Base-by-base conservation (phyloP, 805 yeast genomes). In the Lipomyces spencermartinsiae region DNA sequence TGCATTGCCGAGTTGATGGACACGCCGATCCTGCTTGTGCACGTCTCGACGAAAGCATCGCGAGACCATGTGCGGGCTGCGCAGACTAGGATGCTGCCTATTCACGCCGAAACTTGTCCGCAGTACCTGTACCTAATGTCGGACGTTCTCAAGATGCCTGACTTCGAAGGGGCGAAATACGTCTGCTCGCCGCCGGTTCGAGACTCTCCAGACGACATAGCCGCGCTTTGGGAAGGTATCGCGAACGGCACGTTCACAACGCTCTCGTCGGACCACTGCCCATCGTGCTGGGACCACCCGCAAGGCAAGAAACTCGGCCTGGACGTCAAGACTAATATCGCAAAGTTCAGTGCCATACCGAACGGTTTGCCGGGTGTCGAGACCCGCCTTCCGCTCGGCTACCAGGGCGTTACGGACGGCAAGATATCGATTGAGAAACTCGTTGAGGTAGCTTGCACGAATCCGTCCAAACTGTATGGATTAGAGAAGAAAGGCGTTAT, bases 121-220 rank as follows among this genome's bases (percentile, higher is more conserved):
- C 86, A 83, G 75, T 83, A 83, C 68, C 73, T 83, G 35, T 80
- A 82, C 64, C 71, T 83, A 33, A 81, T 84, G 2, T 79, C 82
- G 39, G 83, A 81, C 51, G 76, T 75, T 29, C 71, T 81, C 63
- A 77, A 78, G 63, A 54, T 59, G 51, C 84, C 82, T 62, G 63
- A 72, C 12, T 83, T 82, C 69, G 81, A 79, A 67, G 86, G 86
- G 7, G 85, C 86, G 12, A 83, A 83, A 74, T 82, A 80, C 69
- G 79, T 83, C 29, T 83, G 86, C 70, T 83, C 86, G 0, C 86
- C 86, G 1, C 86, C 86, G 3, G 70, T 83, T 61, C 78, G 86
- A 73, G 81, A 80, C 58, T 76, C 77, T 22, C 75, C 74, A 14
- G 74, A 73, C 31, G 84, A 83, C 43, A 73, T 82, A 37, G 80